phyloP scores from a whole-genome alignment of 805 yeast species.

The Starmerella bombi region DNA sequence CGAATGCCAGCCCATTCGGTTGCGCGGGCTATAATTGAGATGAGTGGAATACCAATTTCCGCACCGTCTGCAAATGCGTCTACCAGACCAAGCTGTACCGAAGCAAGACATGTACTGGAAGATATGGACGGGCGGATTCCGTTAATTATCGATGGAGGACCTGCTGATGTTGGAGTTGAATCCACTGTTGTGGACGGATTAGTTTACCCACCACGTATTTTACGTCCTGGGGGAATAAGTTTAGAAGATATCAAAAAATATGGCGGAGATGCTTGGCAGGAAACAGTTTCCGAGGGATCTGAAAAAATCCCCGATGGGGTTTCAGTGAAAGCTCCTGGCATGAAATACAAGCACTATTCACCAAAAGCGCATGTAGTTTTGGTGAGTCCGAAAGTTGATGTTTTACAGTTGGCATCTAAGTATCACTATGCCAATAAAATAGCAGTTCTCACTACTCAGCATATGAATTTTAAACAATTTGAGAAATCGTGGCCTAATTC shows the following conservation, averaged over 20 bases:
- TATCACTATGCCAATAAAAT: conserved; percentile 21
- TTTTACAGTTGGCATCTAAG: background rate
- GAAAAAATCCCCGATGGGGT: conserved; percentile 43
- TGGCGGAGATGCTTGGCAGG: conserved; percentile 61
- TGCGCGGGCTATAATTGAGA: conserved; percentile 77
- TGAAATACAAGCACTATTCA: conserved; percentile 93
- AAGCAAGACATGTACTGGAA: conserved; percentile 69
- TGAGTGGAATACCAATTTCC: conserved; percentile 80
- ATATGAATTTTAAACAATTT: conserved; percentile 24
- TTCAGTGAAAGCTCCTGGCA: conserved; percentile 83
- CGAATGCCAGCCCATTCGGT: conserved; percentile 77
- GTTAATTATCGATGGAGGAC: conserved; percentile 78
- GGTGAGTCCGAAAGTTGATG: conserved; percentile 38
- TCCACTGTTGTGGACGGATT: conserved; percentile 90
- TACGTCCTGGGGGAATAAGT: conserved; percentile 90
- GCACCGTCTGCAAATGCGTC: conserved; percentile 98
- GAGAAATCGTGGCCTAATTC: conserved; percentile 7
- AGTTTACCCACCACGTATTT: conserved; percentile 65
- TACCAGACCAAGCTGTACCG: conserved; percentile 86
- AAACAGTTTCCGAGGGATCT: conserved; percentile 34
- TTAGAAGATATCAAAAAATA: conserved; percentile 52
- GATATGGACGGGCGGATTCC: conserved; percentile 77
- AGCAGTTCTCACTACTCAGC: conserved; percentile 34
- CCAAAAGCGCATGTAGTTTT: conserved; percentile 75
- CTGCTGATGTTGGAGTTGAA: conserved; percentile 80